Evolutionary conservation across 2,329 filamentous ascomycete species (phyloP), one percentile per base, ranked within the genome.

Genomic region (Chaetomiaceae sp.): DNA sequence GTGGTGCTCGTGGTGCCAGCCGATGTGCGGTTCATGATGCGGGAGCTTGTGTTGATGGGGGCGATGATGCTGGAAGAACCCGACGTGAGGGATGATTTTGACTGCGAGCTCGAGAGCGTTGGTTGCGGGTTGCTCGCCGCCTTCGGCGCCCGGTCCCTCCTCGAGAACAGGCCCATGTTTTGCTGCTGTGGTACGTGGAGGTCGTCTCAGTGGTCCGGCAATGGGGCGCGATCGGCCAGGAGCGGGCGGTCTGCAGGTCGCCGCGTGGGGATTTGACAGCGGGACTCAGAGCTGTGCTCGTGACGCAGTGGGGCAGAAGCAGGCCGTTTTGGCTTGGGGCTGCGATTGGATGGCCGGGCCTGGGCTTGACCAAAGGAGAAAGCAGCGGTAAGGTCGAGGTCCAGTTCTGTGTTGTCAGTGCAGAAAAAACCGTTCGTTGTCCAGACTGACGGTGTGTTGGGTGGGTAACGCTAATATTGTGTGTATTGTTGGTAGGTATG

Each of bases 151-250:
- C 76, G 80, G 60, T 79, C 73, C 63, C 75, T 80, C 55, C 78
- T 72, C 32, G 78, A 79, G 65, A 82, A 82, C 58, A 82, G 62
- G 62, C 79, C 78, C 79, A 82, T 82, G 55, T 61, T 21, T 3
- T 65, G 57, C 45, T 23, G 44, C 20, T 44, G 34, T 30, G 46
- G 30, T 50, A 47, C 48, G 38, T 43, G 54, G 32, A 51, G 32
- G 46, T 14, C 25, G 29, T 54, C 32, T 49, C 41, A 54, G 55
- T 53, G 51, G 55, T 44, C 40, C 47, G 43, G 5, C 14, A n/a
- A 20, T 10, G 32, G 43, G 50, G 52, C 44, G 32, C 32, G 51
- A 51, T 59, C 51, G 58, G 53, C 58, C 36, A 37, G 53, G 44
- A 16, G 37, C 29, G 44, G 51, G 55, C 57, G 54, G 59, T 59